Percentiles rank a stretch among this genome's conserved stretches.
Conservation (phyloP, 1,139 yeast genomes). For the Diutina rugosa region DNA sequence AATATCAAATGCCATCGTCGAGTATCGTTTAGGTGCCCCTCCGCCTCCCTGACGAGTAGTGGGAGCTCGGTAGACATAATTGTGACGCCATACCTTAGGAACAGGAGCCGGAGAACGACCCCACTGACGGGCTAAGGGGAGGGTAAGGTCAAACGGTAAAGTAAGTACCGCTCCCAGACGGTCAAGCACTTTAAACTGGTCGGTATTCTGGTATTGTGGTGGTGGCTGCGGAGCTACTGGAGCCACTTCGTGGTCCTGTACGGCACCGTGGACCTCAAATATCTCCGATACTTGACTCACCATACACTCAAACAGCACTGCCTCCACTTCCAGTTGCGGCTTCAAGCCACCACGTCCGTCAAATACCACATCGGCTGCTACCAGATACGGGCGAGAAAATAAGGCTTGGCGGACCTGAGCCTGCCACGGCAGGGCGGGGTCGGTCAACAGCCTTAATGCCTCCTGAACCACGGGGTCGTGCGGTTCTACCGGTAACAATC, state of each 20-base stretch:
- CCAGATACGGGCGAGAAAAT: conserved; percentile 70
- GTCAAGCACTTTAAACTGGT: conserved; percentile 58
- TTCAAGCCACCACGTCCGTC: conserved; percentile 29
- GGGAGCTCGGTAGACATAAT: conserved; percentile 63
- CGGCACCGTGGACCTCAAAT: conserved; percentile 76
- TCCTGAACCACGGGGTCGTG: conserved; percentile 85
- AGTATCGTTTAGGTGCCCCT: conserved; percentile 65
- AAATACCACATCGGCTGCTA: conserved; percentile 72
- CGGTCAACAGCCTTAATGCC: conserved; percentile 72
- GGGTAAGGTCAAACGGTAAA: conserved; percentile 74
- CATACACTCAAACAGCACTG: conserved; percentile 34
- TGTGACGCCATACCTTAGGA: conserved; percentile 61
- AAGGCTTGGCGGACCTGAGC: conserved; percentile 79
- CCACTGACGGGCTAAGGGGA: conserved; percentile 77
- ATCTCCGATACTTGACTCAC: conserved; percentile 43
- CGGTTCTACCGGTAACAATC: conserved; percentile 75
- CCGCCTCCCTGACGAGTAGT: conserved; percentile 22
- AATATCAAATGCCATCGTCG: conserved; percentile 81
- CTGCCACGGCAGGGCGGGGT: conserved; percentile 91
- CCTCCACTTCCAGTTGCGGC: conserved; percentile 16
- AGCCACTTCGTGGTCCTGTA: conserved; percentile 47
- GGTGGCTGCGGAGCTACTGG: conserved; percentile 19
- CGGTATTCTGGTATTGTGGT: conserved; percentile 73
- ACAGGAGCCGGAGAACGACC: conserved; percentile 47
- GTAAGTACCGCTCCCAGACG: conserved; percentile 80